These are phyloP conservation scores for Chenopodium berlandieri DNA, from an alignment of 148 eudicot genomes.

Conservation along the genomic window DNA sequence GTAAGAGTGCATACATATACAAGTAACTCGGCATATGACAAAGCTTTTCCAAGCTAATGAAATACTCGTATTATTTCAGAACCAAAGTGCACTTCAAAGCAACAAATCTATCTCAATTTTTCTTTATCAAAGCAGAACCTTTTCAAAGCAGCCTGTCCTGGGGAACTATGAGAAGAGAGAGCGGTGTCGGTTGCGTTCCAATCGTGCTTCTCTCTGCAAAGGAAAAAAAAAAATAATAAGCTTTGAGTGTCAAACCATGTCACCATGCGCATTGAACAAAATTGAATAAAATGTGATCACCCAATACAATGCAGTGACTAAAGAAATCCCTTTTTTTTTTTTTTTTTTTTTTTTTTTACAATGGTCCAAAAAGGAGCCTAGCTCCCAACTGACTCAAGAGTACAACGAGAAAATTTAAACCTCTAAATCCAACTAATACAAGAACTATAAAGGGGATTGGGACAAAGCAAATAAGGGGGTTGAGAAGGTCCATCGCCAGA, in stretches of 20 bases:
- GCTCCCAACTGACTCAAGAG: too few species aligned
- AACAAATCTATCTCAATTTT: neutral
- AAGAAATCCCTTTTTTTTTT: neutral
- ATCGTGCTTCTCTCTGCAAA: constrained; percentile 77
- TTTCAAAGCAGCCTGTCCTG: constrained; percentile 9
- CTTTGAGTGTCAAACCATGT: neutral
- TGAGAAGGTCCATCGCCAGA: too few species aligned
- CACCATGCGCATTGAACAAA: neutral
- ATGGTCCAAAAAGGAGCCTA: too few species aligned
- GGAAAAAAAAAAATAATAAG: constrained; percentile 1
- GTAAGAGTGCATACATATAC: constrained; percentile 2
- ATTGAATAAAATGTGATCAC: neutral
- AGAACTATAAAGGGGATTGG: too few species aligned
- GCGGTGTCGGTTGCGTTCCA: constrained; percentile 68
- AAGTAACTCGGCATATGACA: constrained; percentile 10
- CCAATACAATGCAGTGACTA: neutral
- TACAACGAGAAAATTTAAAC: too few species aligned
- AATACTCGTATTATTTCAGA: neutral
- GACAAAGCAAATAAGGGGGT: too few species aligned
- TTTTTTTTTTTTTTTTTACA: too few species aligned
- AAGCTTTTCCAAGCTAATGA: constrained; percentile 2
- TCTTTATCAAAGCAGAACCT: constrained; percentile 8
- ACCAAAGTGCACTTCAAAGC: neutral
- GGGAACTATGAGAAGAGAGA: constrained; percentile 58
- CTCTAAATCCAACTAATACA: too few species aligned